Evolutionary conservation across 2,329 filamentous ascomycete genomes (phyloP), one percentile per base, ranked within the genome.

Genomic region (Colletotrichum sp.): DNA sequence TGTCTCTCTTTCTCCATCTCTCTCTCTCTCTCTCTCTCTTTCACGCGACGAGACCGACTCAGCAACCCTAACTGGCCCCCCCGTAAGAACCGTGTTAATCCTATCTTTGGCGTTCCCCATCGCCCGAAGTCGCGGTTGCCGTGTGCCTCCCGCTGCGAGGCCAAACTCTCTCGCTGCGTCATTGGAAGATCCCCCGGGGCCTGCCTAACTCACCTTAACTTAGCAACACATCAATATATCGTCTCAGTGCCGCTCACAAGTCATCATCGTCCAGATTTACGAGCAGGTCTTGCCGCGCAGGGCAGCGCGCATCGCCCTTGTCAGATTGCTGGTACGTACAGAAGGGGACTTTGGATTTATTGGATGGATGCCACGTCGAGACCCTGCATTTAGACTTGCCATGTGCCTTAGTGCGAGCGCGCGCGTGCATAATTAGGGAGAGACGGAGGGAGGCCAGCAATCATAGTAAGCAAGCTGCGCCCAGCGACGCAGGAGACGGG

Each of bases 81-180:
- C 39, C 36, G 39, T 57, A 44, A 30, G 26, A 64, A 60, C 55
- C 60, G 16, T 32, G 39, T 64, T 63, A 60, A 26, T 55, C 32
- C 69, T 44, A 65, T 65, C 34, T 59, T 60, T 60, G 36, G 32
- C 52, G 44, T 16, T 60, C 66, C 59, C 71, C n/a, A 52, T 65
- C 49, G 34, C 67, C 67, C 44, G 67, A 59, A 59, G 67, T 34
- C 39, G 71, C 59, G 57, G 67, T 70, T 32, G 67, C 72, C 44
- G 57, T 57, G 73, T 57, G 55, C 69, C 30, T 73, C 73, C 64
- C 70, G 64, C 70, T 73, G 73, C 64, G 64, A 73, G 70, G 64
- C 57, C 70, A 73, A 73, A 76, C 70, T 68, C 57, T 76, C 32
- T 57, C 18, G 24, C 69, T 21, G 36, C 36, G 36, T 72, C 69